Conservation (phyloP, 805 yeast genomes). For the Kodamaea kaohsiungensis region DNA sequence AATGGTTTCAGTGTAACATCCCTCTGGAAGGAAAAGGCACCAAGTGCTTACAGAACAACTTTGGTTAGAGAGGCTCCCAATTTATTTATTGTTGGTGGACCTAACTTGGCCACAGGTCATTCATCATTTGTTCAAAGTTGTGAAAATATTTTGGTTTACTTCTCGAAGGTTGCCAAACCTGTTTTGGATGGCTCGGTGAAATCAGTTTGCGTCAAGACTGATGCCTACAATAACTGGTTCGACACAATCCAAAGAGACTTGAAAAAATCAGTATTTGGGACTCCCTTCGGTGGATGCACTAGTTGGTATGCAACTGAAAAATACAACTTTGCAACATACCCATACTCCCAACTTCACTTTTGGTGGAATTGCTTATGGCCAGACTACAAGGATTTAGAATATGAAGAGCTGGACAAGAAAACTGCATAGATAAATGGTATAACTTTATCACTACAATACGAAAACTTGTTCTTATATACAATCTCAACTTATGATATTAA, state of each 20-base stretch:
- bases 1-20: constrained; percentile 23
- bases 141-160: constrained; percentile 33
- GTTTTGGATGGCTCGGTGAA: constrained; percentile 29
- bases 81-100: constrained; percentile 37
- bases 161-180: constrained; percentile 23
- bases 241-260: constrained; percentile 26
- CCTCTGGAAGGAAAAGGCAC: constrained; percentile 32
- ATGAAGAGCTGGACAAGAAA: constrained; percentile 7
- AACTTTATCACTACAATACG: background rate
- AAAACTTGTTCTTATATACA: too few species aligned
- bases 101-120: constrained; percentile 45
- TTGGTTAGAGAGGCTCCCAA: constrained; percentile 37
- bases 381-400: constrained; percentile 25
- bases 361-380: constrained; percentile 30
- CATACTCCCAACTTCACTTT: constrained; percentile 35
- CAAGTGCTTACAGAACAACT: constrained; percentile 37
- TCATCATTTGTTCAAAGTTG: constrained; percentile 41
- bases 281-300: constrained; percentile 40
- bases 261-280: constrained; percentile 35
- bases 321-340: constrained; percentile 36
- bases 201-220: constrained; percentile 31
- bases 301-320: constrained; percentile 39
- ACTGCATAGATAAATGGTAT: background rate
- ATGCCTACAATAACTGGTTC: constrained; percentile 37
- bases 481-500: too few species aligned